Evolutionary conservation across 2,329 filamentous ascomycete species (phyloP).

Genomic region (Acrocalymma vagum): DNA sequence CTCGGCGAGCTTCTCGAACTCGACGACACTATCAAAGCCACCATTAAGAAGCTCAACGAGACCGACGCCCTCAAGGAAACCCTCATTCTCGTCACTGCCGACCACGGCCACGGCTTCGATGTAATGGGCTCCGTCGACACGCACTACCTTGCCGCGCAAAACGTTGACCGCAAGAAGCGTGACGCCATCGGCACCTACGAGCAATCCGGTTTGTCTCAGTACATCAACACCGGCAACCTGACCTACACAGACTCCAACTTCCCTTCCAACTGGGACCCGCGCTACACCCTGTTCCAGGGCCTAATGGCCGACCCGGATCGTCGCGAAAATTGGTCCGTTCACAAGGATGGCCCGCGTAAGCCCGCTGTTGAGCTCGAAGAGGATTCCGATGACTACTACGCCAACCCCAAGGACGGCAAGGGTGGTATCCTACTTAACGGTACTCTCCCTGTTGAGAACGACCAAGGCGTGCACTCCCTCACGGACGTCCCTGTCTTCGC

Average conservation of each 20-base stretch:
- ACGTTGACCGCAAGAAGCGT: constrained; percentile 75
- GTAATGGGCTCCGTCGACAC: constrained; percentile 86
- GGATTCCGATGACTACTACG: constrained; percentile 66
- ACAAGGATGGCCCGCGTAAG: constrained; percentile 69
- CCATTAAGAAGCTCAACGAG: constrained; percentile 72
- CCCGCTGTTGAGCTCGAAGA: constrained; percentile 66
- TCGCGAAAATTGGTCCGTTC: constrained; percentile 78
- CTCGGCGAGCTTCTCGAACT: constrained; percentile 86
- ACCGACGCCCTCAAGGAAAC: constrained; percentile 77
- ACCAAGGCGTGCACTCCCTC: constrained; percentile 60
- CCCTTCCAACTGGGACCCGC: constrained; percentile 84
- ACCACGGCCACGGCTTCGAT: constrained; percentile 90
- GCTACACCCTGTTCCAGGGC: constrained; percentile 81
- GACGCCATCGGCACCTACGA: constrained; percentile 77
- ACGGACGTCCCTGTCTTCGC: constrained; percentile 69
- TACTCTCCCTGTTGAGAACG: constrained; percentile 69
- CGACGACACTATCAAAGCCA: constrained; percentile 82
- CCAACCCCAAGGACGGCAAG: constrained; percentile 71
- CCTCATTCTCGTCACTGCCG: constrained; percentile 81
- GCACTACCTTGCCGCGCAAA: constrained; percentile 73
- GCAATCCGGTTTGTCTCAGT: constrained; percentile 78
- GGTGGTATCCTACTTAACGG: constrained; percentile 79
- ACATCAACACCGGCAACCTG: constrained; percentile 68
- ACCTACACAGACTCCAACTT: constrained; percentile 79
- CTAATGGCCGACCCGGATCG: constrained; percentile 76